A percentile compares a stretch with the other conserved stretches of the same genome.
Evolutionary conservation across 805 yeast genomes (phyloP).

Genomic region (Wickerhamomyces bovis): DNA sequence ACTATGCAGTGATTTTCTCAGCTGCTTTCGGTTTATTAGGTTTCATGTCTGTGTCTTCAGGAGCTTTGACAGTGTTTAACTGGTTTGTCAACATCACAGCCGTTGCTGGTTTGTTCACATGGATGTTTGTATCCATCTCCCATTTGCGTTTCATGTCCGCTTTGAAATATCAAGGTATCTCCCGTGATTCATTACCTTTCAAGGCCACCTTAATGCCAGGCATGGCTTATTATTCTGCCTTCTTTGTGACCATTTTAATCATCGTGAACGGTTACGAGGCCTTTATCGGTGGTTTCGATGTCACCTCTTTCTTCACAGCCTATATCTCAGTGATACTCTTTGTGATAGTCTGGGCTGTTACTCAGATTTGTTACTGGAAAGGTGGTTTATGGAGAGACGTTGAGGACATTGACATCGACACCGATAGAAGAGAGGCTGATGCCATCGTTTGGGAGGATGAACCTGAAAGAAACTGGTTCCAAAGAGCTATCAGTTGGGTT

Average conservation of each 20-base stretch:
- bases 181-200: conserved; percentile 66
- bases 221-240: conserved; percentile 56
- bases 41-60: conserved; percentile 46
- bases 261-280: conserved; percentile 69
- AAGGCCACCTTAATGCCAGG: conserved; percentile 69
- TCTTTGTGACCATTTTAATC: conserved; percentile 47
- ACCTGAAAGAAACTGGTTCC: neutral
- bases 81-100: conserved; percentile 77
- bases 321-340: conserved; percentile 66
- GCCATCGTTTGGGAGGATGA: conserved; percentile 53
- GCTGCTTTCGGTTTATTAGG: conserved; percentile 60
- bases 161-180: conserved; percentile 53
- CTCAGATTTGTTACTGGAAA: conserved; percentile 44
- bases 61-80: conserved; percentile 54
- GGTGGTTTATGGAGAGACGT: conserved; percentile 38
- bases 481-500: neutral
- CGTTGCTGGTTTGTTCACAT: conserved; percentile 67
- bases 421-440: conserved; percentile 61
- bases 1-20: conserved; percentile 48
- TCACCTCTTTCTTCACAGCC: conserved; percentile 57
- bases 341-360: conserved; percentile 45
- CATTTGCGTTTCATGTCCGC: conserved; percentile 69
- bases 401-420: conserved; percentile 63
- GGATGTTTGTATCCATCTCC: conserved; percentile 60
- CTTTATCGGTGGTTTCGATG: conserved; percentile 48